Evolutionary conservation across 306 rosid genomes (phyloP), one percentile per base, ranked within the genome.

Genomic region (Comarum palustre): DNA sequence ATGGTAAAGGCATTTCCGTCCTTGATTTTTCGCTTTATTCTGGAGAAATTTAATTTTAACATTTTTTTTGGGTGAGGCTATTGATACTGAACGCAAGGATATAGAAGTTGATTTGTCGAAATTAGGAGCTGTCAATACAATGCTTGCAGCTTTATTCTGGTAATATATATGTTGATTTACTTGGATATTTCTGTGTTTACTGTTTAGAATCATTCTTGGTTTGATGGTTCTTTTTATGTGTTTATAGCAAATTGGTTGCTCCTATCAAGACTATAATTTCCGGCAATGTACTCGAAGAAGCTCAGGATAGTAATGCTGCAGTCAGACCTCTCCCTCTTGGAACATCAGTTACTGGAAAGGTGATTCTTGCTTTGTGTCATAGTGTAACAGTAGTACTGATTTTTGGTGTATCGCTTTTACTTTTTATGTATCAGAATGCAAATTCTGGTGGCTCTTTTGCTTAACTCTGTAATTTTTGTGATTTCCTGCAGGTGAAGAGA

Each of bases 121-220:
- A 82, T 95, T 95, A 77, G 99, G 99, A 74, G 92, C 96, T 66
- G 97, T 95, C 68, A 88, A 95, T 82, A 91, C 99, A 43, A 83
- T 95, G 97, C 88, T 95, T 84, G 99, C 99, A 8, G 99, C 97
- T 82, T 81, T 95, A 75, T 91, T 95, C 93, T 91, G 99, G 97
- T 95, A 85, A 2, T 13, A 45, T 80, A 66, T 74, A 27, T 22
- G 2, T 52, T 2, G 13, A 25, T 11, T 79, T 77, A 71, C 58
- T 31, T 80, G 74, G 46, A 75, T 39, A 38, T 43, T 36, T 42
- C 47, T 22, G 20, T 24, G 47, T 65, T 43, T 0, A 12, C 73
- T 73, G 39, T 81, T 76, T 66, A 15, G 60, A 24, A 4, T 54
- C 19, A n/a, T n/a, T n/a, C n/a, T n/a, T 20, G 69, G 66, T 58